Evolutionary conservation across 2,329 filamentous ascomycete genomes (phyloP).

Genomic region (Talaromyces atroroseus): DNA sequence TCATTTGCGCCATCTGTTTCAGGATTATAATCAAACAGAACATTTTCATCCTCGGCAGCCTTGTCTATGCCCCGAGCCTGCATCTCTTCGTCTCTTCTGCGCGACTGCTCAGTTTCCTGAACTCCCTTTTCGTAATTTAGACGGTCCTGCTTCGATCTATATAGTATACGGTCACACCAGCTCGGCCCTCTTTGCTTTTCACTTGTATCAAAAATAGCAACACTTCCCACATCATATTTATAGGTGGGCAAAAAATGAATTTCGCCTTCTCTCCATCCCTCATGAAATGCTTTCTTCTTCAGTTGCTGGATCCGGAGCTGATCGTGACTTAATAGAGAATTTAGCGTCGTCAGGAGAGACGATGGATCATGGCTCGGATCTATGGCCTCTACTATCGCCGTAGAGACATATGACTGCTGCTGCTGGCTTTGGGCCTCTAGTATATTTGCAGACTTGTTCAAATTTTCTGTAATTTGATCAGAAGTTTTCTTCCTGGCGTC

Average conservation of each 20-base stretch:
- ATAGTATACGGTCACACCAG: constrained; percentile 95
- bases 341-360: constrained; percentile 80
- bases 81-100: constrained; percentile 78
- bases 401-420: constrained; percentile 9
- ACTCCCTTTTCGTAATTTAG: constrained; percentile 59
- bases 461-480: constrained; percentile 7
- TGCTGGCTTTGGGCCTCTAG: neutral
- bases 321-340: constrained; percentile 83
- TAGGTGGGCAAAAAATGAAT: constrained; percentile 92
- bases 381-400: constrained; percentile 49
- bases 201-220: constrained; percentile 87
- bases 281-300: constrained; percentile 73
- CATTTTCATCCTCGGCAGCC: constrained; percentile 68
- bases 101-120: constrained; percentile 61
- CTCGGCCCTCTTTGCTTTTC: constrained; percentile 90
- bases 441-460: neutral
- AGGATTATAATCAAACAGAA: constrained; percentile 87
- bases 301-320: constrained; percentile 72
- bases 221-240: constrained; percentile 94
- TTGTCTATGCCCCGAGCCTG: constrained; percentile 69
- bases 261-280: constrained; percentile 85
- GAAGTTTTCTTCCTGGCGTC: constrained; percentile 3
- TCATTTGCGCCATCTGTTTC: constrained; percentile 64
- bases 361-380: constrained; percentile 72
- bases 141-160: constrained; percentile 67